Evolutionary conservation across 305 asterid genomes (phyloP).

Genomic region (Salvia sclarea): DNA sequence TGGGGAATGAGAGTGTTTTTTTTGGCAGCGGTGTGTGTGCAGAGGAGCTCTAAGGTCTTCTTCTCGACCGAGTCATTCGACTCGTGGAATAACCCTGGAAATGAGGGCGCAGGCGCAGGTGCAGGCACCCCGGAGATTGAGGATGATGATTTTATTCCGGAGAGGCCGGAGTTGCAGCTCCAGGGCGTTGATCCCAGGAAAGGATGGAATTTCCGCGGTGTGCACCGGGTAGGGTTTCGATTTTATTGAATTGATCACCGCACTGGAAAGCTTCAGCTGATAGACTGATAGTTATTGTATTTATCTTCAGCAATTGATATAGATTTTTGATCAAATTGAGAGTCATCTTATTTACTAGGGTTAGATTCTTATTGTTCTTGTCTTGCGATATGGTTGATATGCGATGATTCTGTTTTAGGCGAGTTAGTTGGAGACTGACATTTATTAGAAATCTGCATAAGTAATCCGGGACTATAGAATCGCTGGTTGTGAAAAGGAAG

Average conservation of each 20-base stretch:
- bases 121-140: constrained; percentile 39
- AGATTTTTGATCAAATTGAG: neutral
- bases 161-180: constrained; percentile 61
- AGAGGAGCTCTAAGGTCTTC: constrained; percentile 46
- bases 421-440: too few relatives aligned
- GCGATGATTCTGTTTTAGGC: neutral
- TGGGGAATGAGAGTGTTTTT: neutral
- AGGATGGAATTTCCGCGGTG: constrained; percentile 96
- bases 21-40: constrained; percentile 43
- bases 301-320: neutral
- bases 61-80: constrained; percentile 53
- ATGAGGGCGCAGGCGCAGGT: constrained; percentile 33
- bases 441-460: too few relatives aligned
- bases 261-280: neutral
- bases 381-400: neutral
- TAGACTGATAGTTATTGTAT: neutral
- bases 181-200: constrained; percentile 85
- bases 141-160: constrained; percentile 59
- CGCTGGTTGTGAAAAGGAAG: too few relatives aligned
- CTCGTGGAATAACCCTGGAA: constrained; percentile 38
- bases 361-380: constrained; percentile 4
- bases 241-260: neutral
- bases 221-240: constrained; percentile 61
- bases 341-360: neutral
- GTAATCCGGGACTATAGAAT: too few relatives aligned